These are phyloP conservation scores for Xylaria sp. DNA, from an alignment of 2,329 filamentous ascomycete genomes.

Conservation along the genomic window DNA sequence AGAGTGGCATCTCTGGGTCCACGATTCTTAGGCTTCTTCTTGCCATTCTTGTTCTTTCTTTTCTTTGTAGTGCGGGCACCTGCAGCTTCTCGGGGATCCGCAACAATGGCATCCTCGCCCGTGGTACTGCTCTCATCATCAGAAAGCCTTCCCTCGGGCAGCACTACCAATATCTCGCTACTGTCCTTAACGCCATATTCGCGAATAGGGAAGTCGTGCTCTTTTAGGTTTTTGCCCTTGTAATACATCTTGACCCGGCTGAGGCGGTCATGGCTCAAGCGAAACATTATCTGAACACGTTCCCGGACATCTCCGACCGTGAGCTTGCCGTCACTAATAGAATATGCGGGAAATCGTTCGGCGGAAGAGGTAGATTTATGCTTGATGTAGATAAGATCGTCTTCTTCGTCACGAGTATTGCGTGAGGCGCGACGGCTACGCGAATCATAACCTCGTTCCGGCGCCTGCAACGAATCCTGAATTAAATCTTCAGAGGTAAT, in stretches of 20 bases:
- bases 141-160: slow-evolving; percentile 44
- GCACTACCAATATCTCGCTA: slow-evolving; percentile 55
- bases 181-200: slow-evolving; percentile 58
- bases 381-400: slow-evolving; percentile 66
- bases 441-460: slow-evolving; percentile 39
- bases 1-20: slow-evolving; percentile 41
- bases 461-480: slow-evolving; percentile 37
- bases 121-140: slow-evolving; percentile 40
- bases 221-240: slow-evolving; percentile 66
- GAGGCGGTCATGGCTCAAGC: slow-evolving; percentile 49
- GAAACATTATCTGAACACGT: slow-evolving; percentile 62
- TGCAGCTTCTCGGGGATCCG: slow-evolving; percentile 38
- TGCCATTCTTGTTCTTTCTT: slow-evolving; percentile 38
- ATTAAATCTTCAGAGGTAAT: slow-evolving; percentile 71
- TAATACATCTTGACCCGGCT: slow-evolving; percentile 62
- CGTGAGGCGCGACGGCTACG: slow-evolving; percentile 31
- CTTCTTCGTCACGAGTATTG: slow-evolving; percentile 50
- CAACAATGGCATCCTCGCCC: slow-evolving; percentile 40
- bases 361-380: slow-evolving; percentile 61
- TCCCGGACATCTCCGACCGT: slow-evolving; percentile 60
- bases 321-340: slow-evolving; percentile 69
- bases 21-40: slow-evolving; percentile 37
- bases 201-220: slow-evolving; percentile 51
- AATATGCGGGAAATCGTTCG: slow-evolving; percentile 68
- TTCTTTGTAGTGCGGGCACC: slow-evolving; percentile 37